These are phyloP conservation scores for Talaromyces albobiverticillius DNA, from an alignment of 2,329 filamentous ascomycete species.

Conservation along the genomic window DNA sequence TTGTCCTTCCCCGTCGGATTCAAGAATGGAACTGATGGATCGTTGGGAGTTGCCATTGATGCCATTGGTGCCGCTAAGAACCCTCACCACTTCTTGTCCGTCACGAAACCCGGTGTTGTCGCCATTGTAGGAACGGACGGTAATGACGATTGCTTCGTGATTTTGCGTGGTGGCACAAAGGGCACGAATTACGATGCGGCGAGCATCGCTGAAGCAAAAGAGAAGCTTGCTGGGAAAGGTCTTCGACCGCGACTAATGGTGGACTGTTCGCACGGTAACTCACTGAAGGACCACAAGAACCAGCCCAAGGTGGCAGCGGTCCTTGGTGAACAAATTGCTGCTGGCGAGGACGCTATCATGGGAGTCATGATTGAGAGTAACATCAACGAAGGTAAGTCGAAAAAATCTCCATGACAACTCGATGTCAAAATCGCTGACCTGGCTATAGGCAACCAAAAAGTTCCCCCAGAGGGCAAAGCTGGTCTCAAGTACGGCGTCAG, in stretches of 20 bases:
- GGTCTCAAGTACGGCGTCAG: conserved; percentile 90
- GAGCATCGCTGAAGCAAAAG: conserved; percentile 81
- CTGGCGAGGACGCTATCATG: conserved; percentile 83
- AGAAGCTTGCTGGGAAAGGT: conserved; percentile 70
- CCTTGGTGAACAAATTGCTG: conserved; percentile 78
- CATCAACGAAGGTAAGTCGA: conserved; percentile 75
- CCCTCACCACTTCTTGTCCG: conserved; percentile 93
- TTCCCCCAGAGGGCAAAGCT: conserved; percentile 78
- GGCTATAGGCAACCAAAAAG: conserved; percentile 74
- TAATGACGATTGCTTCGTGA: conserved; percentile 96
- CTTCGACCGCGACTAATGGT: conserved; percentile 83
- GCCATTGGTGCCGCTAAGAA: conserved; percentile 90
- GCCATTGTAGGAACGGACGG: conserved; percentile 92
- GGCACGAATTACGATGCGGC: conserved; percentile 91
- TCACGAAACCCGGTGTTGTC: conserved; percentile 93
- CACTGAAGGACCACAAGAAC: conserved; percentile 92
- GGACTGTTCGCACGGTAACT: conserved; percentile 97
- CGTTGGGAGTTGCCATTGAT: conserved; percentile 84
- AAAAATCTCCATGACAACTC: neutral
- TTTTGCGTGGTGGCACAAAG: conserved; percentile 85
- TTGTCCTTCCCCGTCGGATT: conserved; percentile 97
- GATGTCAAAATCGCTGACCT: neutral
- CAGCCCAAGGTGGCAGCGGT: conserved; percentile 87
- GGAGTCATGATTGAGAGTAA: conserved; percentile 99
- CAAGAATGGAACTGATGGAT: conserved; percentile 98